These are phyloP conservation scores for Peziza echinospora DNA, from an alignment of 495 filamentous ascomycete genomes.

Conservation along the genomic window DNA sequence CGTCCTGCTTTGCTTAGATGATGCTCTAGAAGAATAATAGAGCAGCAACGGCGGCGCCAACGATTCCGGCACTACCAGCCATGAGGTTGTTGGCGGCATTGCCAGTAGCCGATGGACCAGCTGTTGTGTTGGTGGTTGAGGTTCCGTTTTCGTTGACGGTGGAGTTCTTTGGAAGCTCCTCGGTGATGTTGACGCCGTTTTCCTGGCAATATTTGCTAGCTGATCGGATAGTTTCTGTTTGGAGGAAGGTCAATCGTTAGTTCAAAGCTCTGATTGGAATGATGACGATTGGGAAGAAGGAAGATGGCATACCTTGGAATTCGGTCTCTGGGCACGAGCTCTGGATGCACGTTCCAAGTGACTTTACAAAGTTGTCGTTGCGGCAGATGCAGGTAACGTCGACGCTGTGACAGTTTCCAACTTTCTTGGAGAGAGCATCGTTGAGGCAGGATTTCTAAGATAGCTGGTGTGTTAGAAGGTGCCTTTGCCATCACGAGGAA, in stretches of 20 bases:
- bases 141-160: not conserved
- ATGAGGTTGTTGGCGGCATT: not conserved
- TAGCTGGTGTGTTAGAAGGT: not conserved
- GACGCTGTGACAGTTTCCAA: conserved; percentile 1
- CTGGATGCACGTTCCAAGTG: conserved; percentile 55
- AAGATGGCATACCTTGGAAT: no score
- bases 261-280: no score
- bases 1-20: no score
- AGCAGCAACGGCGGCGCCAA: conserved; percentile 1
- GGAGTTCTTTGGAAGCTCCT: not conserved
- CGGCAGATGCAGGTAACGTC: conserved; percentile 50
- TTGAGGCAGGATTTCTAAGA: not conserved
- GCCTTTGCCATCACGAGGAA: no score
- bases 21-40: not conserved
- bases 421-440: not conserved
- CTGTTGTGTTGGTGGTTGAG: not conserved
- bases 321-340: no score
- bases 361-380: conserved; percentile 32
- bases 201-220: conserved; percentile 29
- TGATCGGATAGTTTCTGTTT: conserved; percentile 31
- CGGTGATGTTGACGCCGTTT: conserved; percentile 23
- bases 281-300: no score
- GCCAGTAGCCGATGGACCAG: not conserved
- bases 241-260: no score
- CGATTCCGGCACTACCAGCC: not conserved